phyloP scores from a whole-genome alignment of 1,284 basidiomycete species.

The Ceratobasidium sp. region DNA sequence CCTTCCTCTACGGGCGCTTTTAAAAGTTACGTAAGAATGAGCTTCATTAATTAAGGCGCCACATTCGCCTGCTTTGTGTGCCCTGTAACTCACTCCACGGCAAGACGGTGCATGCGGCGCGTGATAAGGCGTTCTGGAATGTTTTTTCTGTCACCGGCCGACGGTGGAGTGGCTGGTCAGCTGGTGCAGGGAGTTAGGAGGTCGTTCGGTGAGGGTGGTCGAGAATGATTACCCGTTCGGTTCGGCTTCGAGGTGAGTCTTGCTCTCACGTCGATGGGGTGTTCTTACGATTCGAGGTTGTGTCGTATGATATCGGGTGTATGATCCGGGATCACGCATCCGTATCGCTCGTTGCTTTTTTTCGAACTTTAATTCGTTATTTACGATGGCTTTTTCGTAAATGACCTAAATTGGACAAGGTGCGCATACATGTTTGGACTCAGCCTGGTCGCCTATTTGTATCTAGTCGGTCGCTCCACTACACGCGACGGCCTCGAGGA shows the following conservation, averaged over 20 bases:
- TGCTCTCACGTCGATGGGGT: not conserved
- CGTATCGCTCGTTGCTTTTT: too few relatives aligned
- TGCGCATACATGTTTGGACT: conserved; percentile 15
- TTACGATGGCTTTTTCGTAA: not conserved
- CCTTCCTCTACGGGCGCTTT: not conserved
- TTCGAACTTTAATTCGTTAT: not conserved
- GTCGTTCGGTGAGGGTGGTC: not conserved
- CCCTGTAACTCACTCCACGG: too few relatives aligned
- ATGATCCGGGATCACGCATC: too few relatives aligned
- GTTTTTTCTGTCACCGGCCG: too few relatives aligned
- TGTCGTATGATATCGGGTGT: too few relatives aligned
- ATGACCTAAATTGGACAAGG: not conserved
- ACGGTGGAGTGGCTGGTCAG: too few relatives aligned
- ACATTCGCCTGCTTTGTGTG: not conserved
- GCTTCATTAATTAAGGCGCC: conserved; percentile 31
- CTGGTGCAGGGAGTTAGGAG: too few relatives aligned
- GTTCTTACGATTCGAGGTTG: conserved; percentile 1
- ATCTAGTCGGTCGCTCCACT: not conserved
- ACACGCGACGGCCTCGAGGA: conserved; percentile 36
- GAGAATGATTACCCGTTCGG: conserved; percentile 3
- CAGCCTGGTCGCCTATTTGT: not conserved
- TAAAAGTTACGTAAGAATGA: conserved; percentile 23
- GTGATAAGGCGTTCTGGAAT: too few relatives aligned
- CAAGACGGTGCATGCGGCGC: too few relatives aligned
- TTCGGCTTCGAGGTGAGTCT: not conserved